A percentile compares a stretch with the other conserved stretches of the same genome.
phyloP scores from a whole-genome alignment of 345 rosid species.

The Rubroshorea leprosula region DNA sequence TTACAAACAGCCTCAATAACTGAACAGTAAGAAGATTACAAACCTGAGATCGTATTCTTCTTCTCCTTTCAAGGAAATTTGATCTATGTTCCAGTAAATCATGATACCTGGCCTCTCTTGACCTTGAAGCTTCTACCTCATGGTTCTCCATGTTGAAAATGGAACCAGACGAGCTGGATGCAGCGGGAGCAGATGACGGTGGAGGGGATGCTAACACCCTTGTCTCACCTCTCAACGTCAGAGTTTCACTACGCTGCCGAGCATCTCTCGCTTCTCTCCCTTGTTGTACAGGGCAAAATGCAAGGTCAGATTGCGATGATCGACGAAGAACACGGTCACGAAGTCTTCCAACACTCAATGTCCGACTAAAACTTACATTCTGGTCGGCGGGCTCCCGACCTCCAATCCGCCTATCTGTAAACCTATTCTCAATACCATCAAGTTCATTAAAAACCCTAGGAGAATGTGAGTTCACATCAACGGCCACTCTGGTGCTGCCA shows the following conservation, averaged over 20 bases:
- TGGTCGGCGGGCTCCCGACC: conserved; percentile 63
- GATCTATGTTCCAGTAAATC: conserved; percentile 84
- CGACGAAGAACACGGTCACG: conserved; percentile 93
- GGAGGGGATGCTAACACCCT: conserved; percentile 27
- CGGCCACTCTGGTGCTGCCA: conserved; percentile 16
- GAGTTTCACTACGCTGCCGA: conserved; percentile 33
- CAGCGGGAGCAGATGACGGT: conserved; percentile 38
- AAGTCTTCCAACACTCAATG: conserved; percentile 95
- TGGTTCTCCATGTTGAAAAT: conserved; percentile 46
- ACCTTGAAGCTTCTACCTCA: conserved; percentile 48
- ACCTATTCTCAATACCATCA: conserved; percentile 44
- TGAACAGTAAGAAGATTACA: conserved; percentile 20
- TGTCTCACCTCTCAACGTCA: conserved; percentile 25
- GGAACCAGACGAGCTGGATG: conserved; percentile 46
- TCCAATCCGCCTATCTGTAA: conserved; percentile 44
- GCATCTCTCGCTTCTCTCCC: conserved; percentile 45
- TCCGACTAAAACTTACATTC: conserved; percentile 84
- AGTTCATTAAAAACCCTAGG: conserved; percentile 16
- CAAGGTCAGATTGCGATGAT: conserved; percentile 56
- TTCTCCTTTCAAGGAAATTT: conserved; percentile 83
- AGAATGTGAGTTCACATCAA: conserved; percentile 27
- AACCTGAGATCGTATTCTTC: conserved; percentile 98
- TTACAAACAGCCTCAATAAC: no score
- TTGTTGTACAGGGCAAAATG: conserved; percentile 47
- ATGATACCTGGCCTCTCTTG: conserved; percentile 76